Base-by-base conservation (phyloP, 2,329 filamentous ascomycete species). In the Metarhizium rileyi region DNA sequence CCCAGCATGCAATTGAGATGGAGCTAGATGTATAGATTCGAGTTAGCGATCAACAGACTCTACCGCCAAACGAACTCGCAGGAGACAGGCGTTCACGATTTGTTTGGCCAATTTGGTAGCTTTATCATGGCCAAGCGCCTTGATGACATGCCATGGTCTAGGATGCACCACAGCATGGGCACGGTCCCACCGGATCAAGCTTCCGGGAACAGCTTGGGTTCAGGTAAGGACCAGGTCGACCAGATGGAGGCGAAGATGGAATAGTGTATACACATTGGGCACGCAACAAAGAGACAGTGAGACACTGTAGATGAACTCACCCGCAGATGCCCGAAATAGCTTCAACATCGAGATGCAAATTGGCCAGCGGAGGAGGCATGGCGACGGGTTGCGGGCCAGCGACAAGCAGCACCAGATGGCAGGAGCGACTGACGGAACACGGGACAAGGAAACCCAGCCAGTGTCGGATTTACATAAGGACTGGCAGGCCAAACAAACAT, bases 1-100 rank as follows among this genome's bases (percentile, higher is more conserved):
- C 67, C 93, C 93, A 96, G 65, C 90, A 96, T 46, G 90, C 90
- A 63, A 98, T 96, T 43, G 89, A 95, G 58, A 98, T 90, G 8
- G 90, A 95, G 33, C 90, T 88, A 59, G 9, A 40, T 9, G 4
- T 4, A 16, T 23, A 43, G 38, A 10, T 16, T n/a, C 12, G 28
- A 42, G 27, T 33, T 22, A 51, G 43, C 45, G 14, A 40, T 46
- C 20, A 18, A 50, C 59, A 41, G 62, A n/a, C n/a, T n/a, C n/a
- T n/a, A n/a, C n/a, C n/a, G n/a, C n/a, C n/a, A n/a, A n/a, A n/a
- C n/a, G n/a, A n/a, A n/a, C n/a, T n/a, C n/a, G n/a, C n/a, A n/a
- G n/a, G n/a, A n/a, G n/a, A 12, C 35, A 38, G 16, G 35, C 35
- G 35, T 18, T 22, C 20, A 25, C 10, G 36, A 22, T 40, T 40